Evolutionary conservation across 306 rosid genomes (phyloP), one percentile per base, ranked within the genome.

Genomic region (Cicer cuneatum): DNA sequence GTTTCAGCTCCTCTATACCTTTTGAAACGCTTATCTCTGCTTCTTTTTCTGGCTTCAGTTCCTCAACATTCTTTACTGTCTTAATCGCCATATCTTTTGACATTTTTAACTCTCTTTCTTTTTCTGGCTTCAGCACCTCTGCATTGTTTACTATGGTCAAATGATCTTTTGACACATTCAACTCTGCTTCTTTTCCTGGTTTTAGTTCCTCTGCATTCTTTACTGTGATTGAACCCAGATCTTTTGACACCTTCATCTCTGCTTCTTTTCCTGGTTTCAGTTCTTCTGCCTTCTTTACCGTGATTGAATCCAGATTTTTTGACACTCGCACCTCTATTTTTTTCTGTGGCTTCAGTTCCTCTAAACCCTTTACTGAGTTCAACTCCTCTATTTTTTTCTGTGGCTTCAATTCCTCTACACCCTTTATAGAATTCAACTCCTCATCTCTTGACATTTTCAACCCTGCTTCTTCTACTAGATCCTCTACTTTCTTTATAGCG

Each of bases 1-100:
- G 75, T 79, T 87, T 82, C 81, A 84, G 58, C 77, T 84, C 82
- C 70, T 86, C 85, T 14, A 42, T 70, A 38, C 77, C 74, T 64
- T 51, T 78, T 16, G 66, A 61, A 48, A 53, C 65, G 62, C 77
- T 75, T 52, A 49, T 33, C 69, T 71, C 81, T 19, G 57, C 21
- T 45, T 43, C 78, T 21, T 61, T 46, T 62, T 56, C 75, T 19
- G 75, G 67, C 75, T 80, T 62, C 71, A 39, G 74, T 46, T 79
- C 83, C 73, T 78, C 51, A 3, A 70, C 39, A 70, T 69, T 19
- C 61, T 69, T 70, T 13, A 39, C 66, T 11, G 78, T 12, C 74
- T 82, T 77, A 75, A 85, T 21, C 16, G 73, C 71, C 59, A 19
- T 7, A 57, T 54, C 73, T 39, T 45, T 66, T 66, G 71, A 54